phyloP scores from a whole-genome alignment of 2,329 filamentous ascomycete genomes.

The Sclerotinia glacialis region DNA sequence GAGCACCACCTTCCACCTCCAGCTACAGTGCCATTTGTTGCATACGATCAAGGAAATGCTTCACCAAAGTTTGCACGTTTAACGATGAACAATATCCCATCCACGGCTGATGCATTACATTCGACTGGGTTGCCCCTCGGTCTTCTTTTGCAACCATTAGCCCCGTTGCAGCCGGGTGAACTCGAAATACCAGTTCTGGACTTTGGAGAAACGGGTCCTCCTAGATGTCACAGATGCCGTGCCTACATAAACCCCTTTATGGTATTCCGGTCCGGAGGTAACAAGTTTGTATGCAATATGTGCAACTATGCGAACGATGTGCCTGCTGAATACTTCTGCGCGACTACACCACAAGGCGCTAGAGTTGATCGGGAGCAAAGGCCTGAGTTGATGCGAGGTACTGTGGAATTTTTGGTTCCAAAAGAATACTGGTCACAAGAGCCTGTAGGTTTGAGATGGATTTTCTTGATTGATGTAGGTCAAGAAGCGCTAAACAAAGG shows the following conservation, averaged over 20 bases:
- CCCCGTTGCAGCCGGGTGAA: slow-evolving; percentile 79
- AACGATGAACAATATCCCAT: slow-evolving; percentile 89
- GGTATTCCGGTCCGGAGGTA: slow-evolving; percentile 91
- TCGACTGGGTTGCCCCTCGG: slow-evolving; percentile 84
- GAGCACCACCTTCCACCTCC: slow-evolving; percentile 90
- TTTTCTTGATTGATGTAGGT: slow-evolving; percentile 92
- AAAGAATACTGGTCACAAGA: slow-evolving; percentile 99
- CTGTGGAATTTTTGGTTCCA: slow-evolving; percentile 92
- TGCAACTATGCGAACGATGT: slow-evolving; percentile 98
- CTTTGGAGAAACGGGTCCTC: slow-evolving; percentile 87
- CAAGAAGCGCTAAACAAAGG: slow-evolving; percentile 89
- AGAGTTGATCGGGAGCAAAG: slow-evolving; percentile 85
- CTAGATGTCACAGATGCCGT: slow-evolving; percentile 86
- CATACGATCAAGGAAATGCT: slow-evolving; percentile 94
- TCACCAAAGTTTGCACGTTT: slow-evolving; percentile 92
- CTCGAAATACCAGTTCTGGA: slow-evolving; percentile 86
- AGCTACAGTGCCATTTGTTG: slow-evolving; percentile 82
- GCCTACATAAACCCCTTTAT: slow-evolving; percentile 99
- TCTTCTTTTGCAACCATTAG: slow-evolving; percentile 83
- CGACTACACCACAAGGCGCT: slow-evolving; percentile 80
- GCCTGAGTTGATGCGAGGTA: slow-evolving; percentile 85
- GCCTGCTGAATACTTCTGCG: slow-evolving; percentile 85
- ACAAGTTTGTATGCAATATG: slow-evolving; percentile 97
- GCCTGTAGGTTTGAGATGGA: slow-evolving; percentile 79
- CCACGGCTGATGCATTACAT: slow-evolving; percentile 72